Base-by-base conservation (phyloP, 2,329 filamentous ascomycete genomes). In the Trichoderma brevicompactum region DNA sequence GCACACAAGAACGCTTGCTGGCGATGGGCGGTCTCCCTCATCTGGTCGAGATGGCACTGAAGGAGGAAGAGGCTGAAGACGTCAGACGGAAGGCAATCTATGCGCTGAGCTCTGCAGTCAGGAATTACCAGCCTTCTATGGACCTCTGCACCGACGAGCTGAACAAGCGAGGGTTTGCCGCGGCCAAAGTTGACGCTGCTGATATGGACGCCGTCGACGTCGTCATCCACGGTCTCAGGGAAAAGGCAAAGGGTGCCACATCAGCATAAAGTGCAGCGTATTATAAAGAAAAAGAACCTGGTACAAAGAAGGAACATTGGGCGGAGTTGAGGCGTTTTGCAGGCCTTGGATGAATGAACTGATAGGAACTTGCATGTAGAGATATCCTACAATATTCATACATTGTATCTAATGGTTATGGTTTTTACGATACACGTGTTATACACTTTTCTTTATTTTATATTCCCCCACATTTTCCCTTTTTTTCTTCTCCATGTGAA, bases 121-220 rank as follows among this genome's bases (percentile, higher is more conserved):
- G 95, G 75, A 99, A 99, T 77, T 96, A 92, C 77, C 94, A 97
- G 80, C 91, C 92, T 1, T 89, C 89, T 32, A 83, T 94, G 79
- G 89, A 92, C 75, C 81, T 83, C 28, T 81, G 93, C 67, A 86
- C 88, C 1, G 82, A 84, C 41, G 85, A 89, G 72, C 79, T 91
- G 72, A 78, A 77, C 19, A 85, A 86, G 72, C 77, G 80, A 54
- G 85, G 87, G 56, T 84, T 87, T 1, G 77, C 78, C 6, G 81
- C 83, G 36, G 81, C 77, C 17, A 88, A 87, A 70, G 79, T 94
- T n/a, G 91, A 97, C 74, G 92, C 94, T 0, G 81, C 79, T 19
- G 88, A 97, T 76, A 98, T 98, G 95, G 91, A 93, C 61, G 88
- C 87, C 7, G 88, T 97, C 46, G 92, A 97, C 77, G 80, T 77